A percentile compares a stretch with the other conserved stretches of the same genome.
Conservation (phyloP, 805 yeast species). For the Candida tallmaniae region DNA sequence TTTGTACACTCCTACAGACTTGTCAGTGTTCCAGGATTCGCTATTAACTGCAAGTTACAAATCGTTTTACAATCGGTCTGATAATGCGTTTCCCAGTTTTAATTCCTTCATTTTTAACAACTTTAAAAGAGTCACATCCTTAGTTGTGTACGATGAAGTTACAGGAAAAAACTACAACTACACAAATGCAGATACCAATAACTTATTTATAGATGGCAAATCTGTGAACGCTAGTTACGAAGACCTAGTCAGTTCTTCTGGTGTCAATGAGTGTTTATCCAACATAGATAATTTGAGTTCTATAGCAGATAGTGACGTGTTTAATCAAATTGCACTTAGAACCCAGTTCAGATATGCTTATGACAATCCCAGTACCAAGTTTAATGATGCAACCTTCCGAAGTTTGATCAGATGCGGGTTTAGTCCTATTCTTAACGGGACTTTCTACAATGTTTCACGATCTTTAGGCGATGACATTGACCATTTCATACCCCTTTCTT, state of each 20-base stretch:
- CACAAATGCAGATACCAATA: slow-evolving; percentile 17
- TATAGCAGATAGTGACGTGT: neutral
- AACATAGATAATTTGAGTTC: slow-evolving; percentile 7
- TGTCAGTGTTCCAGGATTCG: slow-evolving; percentile 9
- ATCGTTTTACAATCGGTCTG: slow-evolving; percentile 20
- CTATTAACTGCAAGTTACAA: neutral
- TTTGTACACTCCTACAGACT: slow-evolving; percentile 26
- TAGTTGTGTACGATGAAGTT: slow-evolving; percentile 20
- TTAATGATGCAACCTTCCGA: slow-evolving; percentile 33
- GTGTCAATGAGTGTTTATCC: slow-evolving; percentile 6
- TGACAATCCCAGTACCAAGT: slow-evolving; percentile 35
- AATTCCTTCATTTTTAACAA: slow-evolving; percentile 21
- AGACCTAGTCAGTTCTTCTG: slow-evolving; percentile 3
- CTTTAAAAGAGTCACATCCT: slow-evolving; percentile 25
- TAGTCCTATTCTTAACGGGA: slow-evolving; percentile 55
- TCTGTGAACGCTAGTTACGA: slow-evolving; percentile 13
- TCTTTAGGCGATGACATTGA: slow-evolving; percentile 13
- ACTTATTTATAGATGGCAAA: slow-evolving; percentile 4
- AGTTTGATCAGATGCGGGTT: slow-evolving; percentile 52
- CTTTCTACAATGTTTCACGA: slow-evolving; percentile 9
- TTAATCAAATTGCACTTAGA: slow-evolving; percentile 9
- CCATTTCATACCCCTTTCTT: slow-evolving; percentile 24
- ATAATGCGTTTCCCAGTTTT: slow-evolving; percentile 22
- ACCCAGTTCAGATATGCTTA: slow-evolving; percentile 24
- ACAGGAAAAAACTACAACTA: slow-evolving; percentile 19